These are phyloP conservation scores for Comarum palustre DNA, from an alignment of 306 rosid species.

Conservation along the genomic window DNA sequence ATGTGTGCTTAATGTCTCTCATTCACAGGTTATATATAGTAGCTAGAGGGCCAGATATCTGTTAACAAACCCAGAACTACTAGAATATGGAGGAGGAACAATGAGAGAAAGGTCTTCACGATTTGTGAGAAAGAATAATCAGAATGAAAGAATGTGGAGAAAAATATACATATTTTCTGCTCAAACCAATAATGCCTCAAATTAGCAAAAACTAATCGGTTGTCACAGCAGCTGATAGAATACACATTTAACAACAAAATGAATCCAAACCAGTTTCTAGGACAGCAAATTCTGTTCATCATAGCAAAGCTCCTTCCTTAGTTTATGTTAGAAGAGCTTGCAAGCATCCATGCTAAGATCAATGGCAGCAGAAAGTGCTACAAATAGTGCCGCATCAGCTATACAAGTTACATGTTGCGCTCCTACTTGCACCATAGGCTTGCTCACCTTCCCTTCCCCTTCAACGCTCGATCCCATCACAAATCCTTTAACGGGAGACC, in stretches of 20 bases:
- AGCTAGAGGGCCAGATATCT: no score
- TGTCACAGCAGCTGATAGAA: slow-evolving; percentile 42
- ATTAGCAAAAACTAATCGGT: slow-evolving; percentile 31
- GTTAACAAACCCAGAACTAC: slow-evolving; percentile 15
- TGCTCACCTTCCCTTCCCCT: slow-evolving; percentile 81
- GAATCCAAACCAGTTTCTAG: background rate
- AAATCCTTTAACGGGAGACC: slow-evolving; percentile 62
- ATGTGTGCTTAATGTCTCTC: no score
- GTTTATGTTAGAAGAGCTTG: slow-evolving; percentile 69
- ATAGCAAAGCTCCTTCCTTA: slow-evolving; percentile 81
- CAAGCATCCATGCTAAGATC: slow-evolving; percentile 99
- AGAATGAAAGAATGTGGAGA: slow-evolving; percentile 10
- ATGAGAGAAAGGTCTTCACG: background rate
- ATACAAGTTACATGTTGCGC: slow-evolving; percentile 80
- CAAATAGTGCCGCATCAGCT: slow-evolving; percentile 90
- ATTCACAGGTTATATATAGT: no score
- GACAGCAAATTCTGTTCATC: slow-evolving; percentile 47
- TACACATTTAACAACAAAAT: background rate
- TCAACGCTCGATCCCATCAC: slow-evolving; percentile 83
- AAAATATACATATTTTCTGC: slow-evolving; percentile 23
- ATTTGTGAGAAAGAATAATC: slow-evolving; percentile 17
- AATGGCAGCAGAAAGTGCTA: slow-evolving; percentile 85
- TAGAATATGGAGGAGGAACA: background rate
- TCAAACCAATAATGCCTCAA: slow-evolving; percentile 39
- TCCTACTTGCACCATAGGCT: slow-evolving; percentile 81